phyloP scores from a whole-genome alignment of 2,329 filamentous ascomycete species.

The Aspergillus awamori region DNA sequence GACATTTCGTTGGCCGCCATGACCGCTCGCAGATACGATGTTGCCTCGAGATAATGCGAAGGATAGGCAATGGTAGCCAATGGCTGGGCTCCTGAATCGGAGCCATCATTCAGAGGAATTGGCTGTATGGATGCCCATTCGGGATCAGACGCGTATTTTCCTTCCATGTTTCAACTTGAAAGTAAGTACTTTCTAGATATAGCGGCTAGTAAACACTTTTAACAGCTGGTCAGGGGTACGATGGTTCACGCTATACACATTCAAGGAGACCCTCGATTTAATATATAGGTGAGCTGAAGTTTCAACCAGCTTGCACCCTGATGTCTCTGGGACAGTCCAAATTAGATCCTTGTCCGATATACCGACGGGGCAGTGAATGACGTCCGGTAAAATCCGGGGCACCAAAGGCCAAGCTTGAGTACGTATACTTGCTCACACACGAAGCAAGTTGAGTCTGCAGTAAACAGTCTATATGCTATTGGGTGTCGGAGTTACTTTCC shows the following conservation, averaged over 20 bases:
- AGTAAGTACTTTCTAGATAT: not conserved
- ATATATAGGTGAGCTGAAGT: not conserved
- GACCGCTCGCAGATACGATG: conserved; percentile 88
- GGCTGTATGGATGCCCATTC: conserved; percentile 83
- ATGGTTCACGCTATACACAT: not conserved
- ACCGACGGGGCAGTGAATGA: not conserved
- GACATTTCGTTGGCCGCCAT: conserved; percentile 89
- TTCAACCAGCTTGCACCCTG: not conserved
- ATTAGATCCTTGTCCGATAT: too few species aligned
- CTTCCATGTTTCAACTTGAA: conserved; percentile 28
- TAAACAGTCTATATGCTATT: not conserved
- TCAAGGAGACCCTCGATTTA: not conserved
- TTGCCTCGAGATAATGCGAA: conserved; percentile 86
- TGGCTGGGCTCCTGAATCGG: conserved; percentile 55
- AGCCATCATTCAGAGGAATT: conserved; percentile 81
- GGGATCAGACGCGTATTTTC: conserved; percentile 65
- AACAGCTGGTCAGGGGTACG: not conserved
- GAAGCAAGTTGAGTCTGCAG: not conserved
- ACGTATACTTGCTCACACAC: not conserved
- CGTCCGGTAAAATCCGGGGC: not conserved
- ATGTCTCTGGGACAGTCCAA: not conserved
- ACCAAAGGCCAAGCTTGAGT: not conserved
- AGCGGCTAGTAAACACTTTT: not conserved
- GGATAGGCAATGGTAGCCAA: conserved; percentile 92
- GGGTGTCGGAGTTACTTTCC: not conserved